A percentile compares a stretch with the other conserved stretches of the same genome.
These are phyloP conservation scores for Hanseniaspora pseudoguilliermondii DNA, from an alignment of 805 yeast species.

Conservation along the genomic window DNA sequence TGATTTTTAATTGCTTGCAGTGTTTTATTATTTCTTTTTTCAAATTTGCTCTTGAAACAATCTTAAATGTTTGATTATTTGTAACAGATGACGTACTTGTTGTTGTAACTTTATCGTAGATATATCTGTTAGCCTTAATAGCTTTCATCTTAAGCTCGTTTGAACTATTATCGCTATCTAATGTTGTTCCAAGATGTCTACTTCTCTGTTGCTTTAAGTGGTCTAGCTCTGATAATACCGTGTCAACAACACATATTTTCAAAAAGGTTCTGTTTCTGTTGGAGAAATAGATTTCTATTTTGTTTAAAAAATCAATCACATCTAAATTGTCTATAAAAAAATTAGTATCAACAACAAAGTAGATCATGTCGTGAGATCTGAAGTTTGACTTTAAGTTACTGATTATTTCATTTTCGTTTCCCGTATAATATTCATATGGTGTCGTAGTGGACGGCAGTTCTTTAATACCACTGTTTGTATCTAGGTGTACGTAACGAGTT, in stretches of 20 bases:
- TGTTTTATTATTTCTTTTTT: background rate
- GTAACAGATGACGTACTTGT: background rate
- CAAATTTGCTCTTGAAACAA: background rate
- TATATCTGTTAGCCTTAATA: constrained; percentile 7
- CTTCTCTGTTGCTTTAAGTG: background rate
- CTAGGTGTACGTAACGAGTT: background rate
- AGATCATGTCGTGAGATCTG: background rate
- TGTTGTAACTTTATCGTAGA: background rate
- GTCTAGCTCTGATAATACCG: constrained; percentile 9
- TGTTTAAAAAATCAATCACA: background rate
- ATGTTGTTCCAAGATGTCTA: background rate
- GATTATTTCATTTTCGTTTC: background rate
- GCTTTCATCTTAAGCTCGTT: constrained; percentile 3
- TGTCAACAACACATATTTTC: constrained; percentile 10
- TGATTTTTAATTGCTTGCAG: no score
- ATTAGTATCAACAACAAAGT: constrained; percentile 7
- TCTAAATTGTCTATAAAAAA: constrained; percentile 2
- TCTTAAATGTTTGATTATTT: background rate
- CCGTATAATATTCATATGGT: no score
- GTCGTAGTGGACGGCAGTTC: no score
- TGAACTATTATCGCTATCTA: background rate
- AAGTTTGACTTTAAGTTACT: background rate
- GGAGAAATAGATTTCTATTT: background rate
- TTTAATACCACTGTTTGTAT: no score
- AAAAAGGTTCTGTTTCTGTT: background rate